Conservation (phyloP, 306 rosid species). For the Lupinus albus region DNA sequence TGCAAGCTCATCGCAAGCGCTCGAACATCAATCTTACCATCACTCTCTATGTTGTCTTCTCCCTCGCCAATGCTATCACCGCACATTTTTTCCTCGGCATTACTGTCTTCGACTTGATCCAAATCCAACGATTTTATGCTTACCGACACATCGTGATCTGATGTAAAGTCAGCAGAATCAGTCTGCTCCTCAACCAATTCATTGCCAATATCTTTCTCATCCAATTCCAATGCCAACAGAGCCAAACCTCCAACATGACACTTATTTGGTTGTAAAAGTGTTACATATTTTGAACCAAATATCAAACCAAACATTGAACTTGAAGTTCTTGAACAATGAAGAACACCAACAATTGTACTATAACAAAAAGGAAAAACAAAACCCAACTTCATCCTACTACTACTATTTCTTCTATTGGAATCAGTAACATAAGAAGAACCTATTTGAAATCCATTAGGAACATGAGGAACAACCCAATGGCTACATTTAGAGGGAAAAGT, state of each 20-base stretch:
- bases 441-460: conserved; percentile 39
- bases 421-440: conserved; percentile 39
- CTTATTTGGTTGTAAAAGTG: conserved; percentile 47
- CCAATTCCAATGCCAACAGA: conserved; percentile 59
- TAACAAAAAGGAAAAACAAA: conserved; percentile 39
- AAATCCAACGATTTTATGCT: conserved; percentile 31
- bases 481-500: conserved; percentile 44
- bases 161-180: conserved; percentile 27
- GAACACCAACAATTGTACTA: conserved; percentile 2
- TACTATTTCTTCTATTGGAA: conserved; percentile 33
- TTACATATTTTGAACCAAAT: conserved; percentile 52
- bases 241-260: conserved; percentile 49
- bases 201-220: conserved; percentile 50
- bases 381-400: conserved; percentile 44
- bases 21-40: conserved; percentile 63
- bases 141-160: conserved; percentile 42
- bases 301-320: conserved; percentile 49
- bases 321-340: conserved; percentile 41
- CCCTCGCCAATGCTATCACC: conserved; percentile 34
- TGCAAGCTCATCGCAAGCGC: conserved; percentile 60
- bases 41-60: conserved; percentile 40
- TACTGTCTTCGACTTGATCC: conserved; percentile 37
- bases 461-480: conserved; percentile 43
- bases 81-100: conserved; percentile 33
- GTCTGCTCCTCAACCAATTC: conserved; percentile 43